Evolutionary conservation across 1,139 yeast genomes (phyloP).

Genomic region (Kodamaea alishanica): DNA sequence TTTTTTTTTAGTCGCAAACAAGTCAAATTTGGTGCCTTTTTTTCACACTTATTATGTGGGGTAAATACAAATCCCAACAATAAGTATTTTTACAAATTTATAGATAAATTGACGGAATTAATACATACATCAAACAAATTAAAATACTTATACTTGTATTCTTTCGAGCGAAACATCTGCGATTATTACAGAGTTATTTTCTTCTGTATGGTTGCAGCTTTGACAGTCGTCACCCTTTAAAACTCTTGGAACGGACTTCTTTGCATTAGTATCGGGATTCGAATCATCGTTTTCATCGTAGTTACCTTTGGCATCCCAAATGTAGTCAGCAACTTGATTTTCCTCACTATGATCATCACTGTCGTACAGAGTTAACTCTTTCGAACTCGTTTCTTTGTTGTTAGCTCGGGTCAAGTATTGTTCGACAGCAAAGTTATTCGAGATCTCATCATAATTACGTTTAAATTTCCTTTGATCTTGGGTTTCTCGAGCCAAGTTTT

Average conservation of each 20-base stretch:
- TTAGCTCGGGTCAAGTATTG: no score
- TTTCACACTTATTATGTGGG: background rate
- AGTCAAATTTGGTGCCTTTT: no score
- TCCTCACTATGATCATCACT: background rate
- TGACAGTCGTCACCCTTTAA: background rate
- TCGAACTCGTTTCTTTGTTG: no score
- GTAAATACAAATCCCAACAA: background rate
- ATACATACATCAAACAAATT: no score
- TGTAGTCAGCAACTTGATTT: background rate
- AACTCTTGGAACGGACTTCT: background rate
- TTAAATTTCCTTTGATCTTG: no score
- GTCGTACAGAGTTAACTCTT: background rate
- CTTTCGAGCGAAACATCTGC: constrained; percentile 7
- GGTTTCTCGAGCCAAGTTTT: no score
- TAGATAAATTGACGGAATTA: no score
- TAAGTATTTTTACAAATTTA: no score
- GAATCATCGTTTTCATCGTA: background rate
- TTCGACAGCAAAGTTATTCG: no score
- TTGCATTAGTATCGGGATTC: background rate
- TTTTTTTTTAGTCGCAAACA: no score
- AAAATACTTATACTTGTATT: constrained; percentile 1
- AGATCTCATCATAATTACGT: no score
- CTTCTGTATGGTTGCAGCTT: background rate
- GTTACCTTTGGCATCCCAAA: constrained; percentile 1
- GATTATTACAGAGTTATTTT: constrained; percentile 1